phyloP scores from a whole-genome alignment of 257 asterid species.

The Euphrasia confusa region DNA sequence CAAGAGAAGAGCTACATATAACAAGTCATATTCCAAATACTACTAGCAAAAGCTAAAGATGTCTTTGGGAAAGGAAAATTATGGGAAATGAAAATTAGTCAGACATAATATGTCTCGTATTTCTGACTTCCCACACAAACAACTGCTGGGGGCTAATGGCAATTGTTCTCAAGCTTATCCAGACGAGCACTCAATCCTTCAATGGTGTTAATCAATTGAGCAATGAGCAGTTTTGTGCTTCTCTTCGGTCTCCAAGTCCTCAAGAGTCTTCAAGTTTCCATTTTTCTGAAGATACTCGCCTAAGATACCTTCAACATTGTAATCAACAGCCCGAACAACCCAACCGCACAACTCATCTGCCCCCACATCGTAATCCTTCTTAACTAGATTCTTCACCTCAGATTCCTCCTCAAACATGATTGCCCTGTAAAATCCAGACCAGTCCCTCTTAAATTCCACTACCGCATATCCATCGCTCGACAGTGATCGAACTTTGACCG shows the following conservation, averaged over 20 bases:
- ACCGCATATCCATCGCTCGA: constrained; percentile 29
- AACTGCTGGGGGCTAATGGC: background rate
- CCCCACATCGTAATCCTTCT: constrained; percentile 34
- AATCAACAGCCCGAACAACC: constrained; percentile 69
- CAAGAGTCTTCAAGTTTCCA: constrained; percentile 62
- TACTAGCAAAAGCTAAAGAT: background rate
- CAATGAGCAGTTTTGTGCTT: constrained; percentile 45
- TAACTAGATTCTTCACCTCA: constrained; percentile 40
- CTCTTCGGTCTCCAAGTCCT: constrained; percentile 43
- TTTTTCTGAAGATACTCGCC: constrained; percentile 23
- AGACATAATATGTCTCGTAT: background rate
- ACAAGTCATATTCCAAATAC: background rate
- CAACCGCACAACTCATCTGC: constrained; percentile 39
- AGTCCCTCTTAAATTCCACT: constrained; percentile 46
- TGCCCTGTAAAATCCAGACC: too few relatives aligned
- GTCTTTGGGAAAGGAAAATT: background rate
- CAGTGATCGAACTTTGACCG: constrained; percentile 36
- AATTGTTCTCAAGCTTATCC: constrained; percentile 30
- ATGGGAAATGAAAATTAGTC: background rate
- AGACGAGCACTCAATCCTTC: constrained; percentile 36
- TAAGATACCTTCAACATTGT: constrained; percentile 28
- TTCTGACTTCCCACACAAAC: constrained; percentile 12
- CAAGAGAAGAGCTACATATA: too few relatives aligned
- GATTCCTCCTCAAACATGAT: constrained; percentile 31
- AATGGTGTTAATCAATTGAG: constrained; percentile 35